phyloP scores from a whole-genome alignment of 176 grass and related monocot genomes.

The Metroxylon sagu region DNA sequence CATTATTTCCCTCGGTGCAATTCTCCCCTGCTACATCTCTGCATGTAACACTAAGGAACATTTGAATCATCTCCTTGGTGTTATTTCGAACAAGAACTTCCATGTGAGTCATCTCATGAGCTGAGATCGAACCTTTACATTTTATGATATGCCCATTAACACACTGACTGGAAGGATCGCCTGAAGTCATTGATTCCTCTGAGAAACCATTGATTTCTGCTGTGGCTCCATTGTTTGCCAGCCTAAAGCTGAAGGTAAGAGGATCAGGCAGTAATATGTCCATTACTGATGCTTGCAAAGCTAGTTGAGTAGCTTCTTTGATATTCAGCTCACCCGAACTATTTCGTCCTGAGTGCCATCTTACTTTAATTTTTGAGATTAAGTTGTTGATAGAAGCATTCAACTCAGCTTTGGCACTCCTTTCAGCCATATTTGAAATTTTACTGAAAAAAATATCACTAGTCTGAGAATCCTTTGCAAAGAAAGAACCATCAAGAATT shows the following conservation, averaged over 20 bases:
- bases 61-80: slow-evolving; percentile 78
- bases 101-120: slow-evolving; percentile 79
- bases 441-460: slow-evolving; percentile 36
- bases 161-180: slow-evolving; percentile 15
- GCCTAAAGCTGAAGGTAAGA: slow-evolving; percentile 80
- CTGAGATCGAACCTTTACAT: slow-evolving; percentile 50
- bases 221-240: slow-evolving; percentile 33
- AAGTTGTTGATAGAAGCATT: slow-evolving; percentile 80
- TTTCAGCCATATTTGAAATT: slow-evolving; percentile 46
- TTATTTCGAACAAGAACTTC: slow-evolving; percentile 84
- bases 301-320: slow-evolving; percentile 85
- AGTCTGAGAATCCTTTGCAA: slow-evolving; percentile 47
- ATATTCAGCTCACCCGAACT: slow-evolving; percentile 93
- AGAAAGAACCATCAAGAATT: slow-evolving; percentile 80
- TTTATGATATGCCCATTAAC: slow-evolving; percentile 21
- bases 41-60: slow-evolving; percentile 79
- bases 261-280: slow-evolving; percentile 93
- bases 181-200: slow-evolving; percentile 8
- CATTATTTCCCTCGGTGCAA: slow-evolving; percentile 70
- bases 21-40: slow-evolving; percentile 91
- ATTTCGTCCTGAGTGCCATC: slow-evolving; percentile 93
- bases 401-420: slow-evolving; percentile 86
- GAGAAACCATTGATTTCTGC: slow-evolving; percentile 10
- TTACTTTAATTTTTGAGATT: slow-evolving; percentile 97
- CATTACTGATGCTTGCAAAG: slow-evolving; percentile 85